Evolutionary conservation across 176 grass and related monocot genomes (phyloP).

Genomic region (Poa pratensis): DNA sequence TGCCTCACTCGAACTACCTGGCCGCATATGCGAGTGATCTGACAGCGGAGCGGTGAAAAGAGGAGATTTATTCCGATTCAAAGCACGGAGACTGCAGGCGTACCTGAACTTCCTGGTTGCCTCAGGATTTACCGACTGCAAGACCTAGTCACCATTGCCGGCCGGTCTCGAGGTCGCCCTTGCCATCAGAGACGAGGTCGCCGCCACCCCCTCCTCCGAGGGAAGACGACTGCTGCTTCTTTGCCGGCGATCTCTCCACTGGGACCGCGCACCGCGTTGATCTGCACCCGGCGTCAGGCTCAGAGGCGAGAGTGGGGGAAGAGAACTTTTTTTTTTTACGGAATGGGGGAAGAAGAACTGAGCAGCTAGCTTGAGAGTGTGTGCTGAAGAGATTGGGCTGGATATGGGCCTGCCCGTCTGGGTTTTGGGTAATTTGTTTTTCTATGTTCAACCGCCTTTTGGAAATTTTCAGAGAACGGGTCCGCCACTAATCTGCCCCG

Average conservation of each 20-base stretch:
- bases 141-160: background rate
- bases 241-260: background rate
- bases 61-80: background rate
- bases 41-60: background rate
- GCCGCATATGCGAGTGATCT: background rate
- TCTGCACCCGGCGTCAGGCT: no score
- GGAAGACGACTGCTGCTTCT: background rate
- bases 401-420: no score
- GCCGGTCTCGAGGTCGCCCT: background rate
- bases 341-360: no score
- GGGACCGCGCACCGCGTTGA: no score
- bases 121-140: background rate
- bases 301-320: no score
- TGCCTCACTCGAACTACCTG: background rate
- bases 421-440: no score
- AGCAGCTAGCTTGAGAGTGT: no score
- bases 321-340: no score
- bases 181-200: background rate
- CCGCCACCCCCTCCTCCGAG: background rate
- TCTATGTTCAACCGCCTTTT: no score
- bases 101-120: background rate
- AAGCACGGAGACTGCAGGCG: background rate
- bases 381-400: no score
- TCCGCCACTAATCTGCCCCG: no score
- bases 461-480: no score